Evolutionary conservation across 345 rosid species (phyloP).

Genomic region (Lepidium africanum): DNA sequence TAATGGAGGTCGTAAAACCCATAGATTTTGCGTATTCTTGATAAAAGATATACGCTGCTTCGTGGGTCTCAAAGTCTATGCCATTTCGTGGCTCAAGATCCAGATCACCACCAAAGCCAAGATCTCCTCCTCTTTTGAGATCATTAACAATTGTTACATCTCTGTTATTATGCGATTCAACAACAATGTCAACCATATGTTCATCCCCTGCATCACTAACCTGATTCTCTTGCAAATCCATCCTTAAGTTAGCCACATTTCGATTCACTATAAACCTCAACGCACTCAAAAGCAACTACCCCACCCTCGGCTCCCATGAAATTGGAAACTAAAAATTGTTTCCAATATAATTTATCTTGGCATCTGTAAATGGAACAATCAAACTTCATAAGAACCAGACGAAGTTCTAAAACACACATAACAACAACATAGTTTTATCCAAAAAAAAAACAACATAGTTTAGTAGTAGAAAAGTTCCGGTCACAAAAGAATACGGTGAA

Average conservation of each 20-base stretch:
- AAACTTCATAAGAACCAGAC: slow-evolving; percentile 7
- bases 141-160: slow-evolving; percentile 23
- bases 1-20: slow-evolving; percentile 61
- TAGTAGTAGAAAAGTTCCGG: no score
- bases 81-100: slow-evolving; percentile 45
- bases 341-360: slow-evolving; percentile 2
- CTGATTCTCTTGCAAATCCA: slow-evolving; percentile 37
- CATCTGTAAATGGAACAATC: slow-evolving; percentile 14
- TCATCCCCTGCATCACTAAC: slow-evolving; percentile 31
- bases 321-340: not conserved
- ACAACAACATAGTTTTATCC: not conserved
- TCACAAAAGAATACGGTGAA: not conserved
- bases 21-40: slow-evolving; percentile 64
- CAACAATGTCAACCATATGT: slow-evolving; percentile 19
- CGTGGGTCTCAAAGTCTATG: slow-evolving; percentile 55
- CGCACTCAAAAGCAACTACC: slow-evolving; percentile 12
- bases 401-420: not conserved
- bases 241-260: slow-evolving; percentile 37
- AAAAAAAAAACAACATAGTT: no score
- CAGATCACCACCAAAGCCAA: slow-evolving; percentile 26
- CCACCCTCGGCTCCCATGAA: slow-evolving; percentile 14
- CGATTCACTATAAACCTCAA: slow-evolving; percentile 33
- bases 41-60: slow-evolving; percentile 53
- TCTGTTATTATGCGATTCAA: slow-evolving; percentile 14
- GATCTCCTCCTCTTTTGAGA: slow-evolving; percentile 18